These are phyloP conservation scores for Marasmius sp. DNA, from an alignment of 1,284 basidiomycete species.

Conservation along the genomic window DNA sequence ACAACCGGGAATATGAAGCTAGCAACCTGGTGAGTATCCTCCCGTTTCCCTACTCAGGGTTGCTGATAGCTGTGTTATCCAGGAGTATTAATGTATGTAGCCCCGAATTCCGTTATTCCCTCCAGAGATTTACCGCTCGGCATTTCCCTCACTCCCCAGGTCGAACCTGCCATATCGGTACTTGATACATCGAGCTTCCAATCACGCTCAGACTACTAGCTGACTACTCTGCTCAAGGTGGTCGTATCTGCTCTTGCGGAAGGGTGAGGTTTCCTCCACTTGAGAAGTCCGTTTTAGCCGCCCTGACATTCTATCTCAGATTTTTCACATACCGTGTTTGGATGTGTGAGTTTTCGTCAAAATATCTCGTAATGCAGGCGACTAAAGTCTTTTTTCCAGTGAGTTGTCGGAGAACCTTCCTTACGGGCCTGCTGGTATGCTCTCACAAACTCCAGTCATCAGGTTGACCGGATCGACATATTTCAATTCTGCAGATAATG, in stretches of 20 bases:
- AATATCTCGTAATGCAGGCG: background rate
- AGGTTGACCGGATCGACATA: background rate
- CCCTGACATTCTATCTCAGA: constrained; percentile 12
- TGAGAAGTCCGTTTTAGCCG: background rate
- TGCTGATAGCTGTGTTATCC: background rate
- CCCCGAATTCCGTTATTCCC: background rate
- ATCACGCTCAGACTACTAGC: background rate
- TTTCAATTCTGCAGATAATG: constrained; percentile 11
- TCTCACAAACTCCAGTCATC: background rate
- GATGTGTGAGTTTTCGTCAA: constrained; percentile 20
- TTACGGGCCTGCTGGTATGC: constrained; percentile 23
- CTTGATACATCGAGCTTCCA: background rate
- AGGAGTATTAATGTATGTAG: constrained; percentile 29
- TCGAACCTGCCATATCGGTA: constrained; percentile 29
- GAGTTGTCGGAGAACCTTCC: constrained; percentile 9
- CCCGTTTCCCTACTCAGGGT: too few species aligned
- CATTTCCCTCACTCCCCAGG: constrained; percentile 9
- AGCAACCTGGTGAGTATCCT: constrained; percentile 24
- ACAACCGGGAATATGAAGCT: constrained; percentile 19
- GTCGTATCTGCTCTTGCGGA: constrained; percentile 29
- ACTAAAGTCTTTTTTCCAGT: constrained; percentile 4
- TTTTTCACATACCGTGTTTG: constrained; percentile 32
- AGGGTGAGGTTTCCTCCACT: constrained; percentile 16
- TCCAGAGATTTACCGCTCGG: background rate
- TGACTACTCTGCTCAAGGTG: constrained; percentile 22